Evolutionary conservation across 768 basidiomycete species (phyloP).

Genomic region (Suillus paluster): DNA sequence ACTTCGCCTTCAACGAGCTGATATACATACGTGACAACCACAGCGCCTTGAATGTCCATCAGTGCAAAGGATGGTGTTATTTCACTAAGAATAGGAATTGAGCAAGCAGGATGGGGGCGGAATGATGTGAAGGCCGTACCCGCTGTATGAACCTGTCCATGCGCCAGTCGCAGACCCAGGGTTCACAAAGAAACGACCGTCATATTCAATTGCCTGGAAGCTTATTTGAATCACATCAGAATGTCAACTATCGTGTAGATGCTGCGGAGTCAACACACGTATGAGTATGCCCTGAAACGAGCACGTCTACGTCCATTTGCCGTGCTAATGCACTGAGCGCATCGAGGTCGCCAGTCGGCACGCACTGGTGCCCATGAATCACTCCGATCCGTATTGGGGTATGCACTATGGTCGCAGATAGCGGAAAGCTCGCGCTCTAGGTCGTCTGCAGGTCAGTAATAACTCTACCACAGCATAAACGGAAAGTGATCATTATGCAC

Average conservation of each 20-base stretch:
- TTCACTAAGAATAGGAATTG: slow-evolving; percentile 52
- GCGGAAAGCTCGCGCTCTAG: slow-evolving; percentile 73
- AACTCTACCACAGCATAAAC: background rate
- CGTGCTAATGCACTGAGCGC: slow-evolving; percentile 86
- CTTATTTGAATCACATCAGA: slow-evolving; percentile 40
- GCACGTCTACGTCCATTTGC: slow-evolving; percentile 97
- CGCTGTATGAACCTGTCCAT: slow-evolving; percentile 65
- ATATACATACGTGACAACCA: slow-evolving; percentile 97
- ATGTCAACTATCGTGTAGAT: background rate
- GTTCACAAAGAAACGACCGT: slow-evolving; percentile 92
- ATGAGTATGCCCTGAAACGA: slow-evolving; percentile 93
- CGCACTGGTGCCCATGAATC: slow-evolving; percentile 91
- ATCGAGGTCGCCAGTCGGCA: slow-evolving; percentile 92
- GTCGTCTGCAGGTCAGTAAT: slow-evolving; percentile 2
- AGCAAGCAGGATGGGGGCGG: background rate
- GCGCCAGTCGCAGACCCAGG: slow-evolving; percentile 96
- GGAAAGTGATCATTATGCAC: slow-evolving; percentile 43
- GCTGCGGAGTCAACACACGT: slow-evolving; percentile 49
- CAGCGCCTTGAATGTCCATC: slow-evolving; percentile 97
- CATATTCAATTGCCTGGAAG: slow-evolving; percentile 93
- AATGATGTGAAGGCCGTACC: slow-evolving; percentile 4
- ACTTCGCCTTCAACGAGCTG: slow-evolving; percentile 94
- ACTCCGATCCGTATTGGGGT: slow-evolving; percentile 89
- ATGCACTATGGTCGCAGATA: slow-evolving; percentile 81
- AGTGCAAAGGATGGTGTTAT: slow-evolving; percentile 94